Conservation (phyloP, 148 eudicot genomes). For the Spergularia marina region DNA sequence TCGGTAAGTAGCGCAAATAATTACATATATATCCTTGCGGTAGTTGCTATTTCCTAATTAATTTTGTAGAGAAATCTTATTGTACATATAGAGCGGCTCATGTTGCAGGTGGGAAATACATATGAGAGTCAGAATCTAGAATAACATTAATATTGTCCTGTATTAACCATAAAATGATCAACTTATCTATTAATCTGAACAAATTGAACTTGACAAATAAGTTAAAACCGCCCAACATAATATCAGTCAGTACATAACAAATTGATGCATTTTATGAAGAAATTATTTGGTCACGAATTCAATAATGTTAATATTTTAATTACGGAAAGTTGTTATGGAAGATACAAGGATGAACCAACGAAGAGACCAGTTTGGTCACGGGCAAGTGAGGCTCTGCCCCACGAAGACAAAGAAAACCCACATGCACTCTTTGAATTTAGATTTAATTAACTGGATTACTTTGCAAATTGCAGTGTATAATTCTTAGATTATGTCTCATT, state of each 20-base stretch:
- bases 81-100: too few relatives aligned
- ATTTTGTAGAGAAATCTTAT: too few relatives aligned
- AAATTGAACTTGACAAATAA: slow-evolving; percentile 1
- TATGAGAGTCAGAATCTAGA: too few relatives aligned
- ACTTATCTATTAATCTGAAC: neutral
- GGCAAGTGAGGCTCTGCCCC: neutral
- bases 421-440: neutral
- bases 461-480: neutral
- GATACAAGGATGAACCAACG: too few relatives aligned
- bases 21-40: too few relatives aligned
- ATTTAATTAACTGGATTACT: neutral
- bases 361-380: neutral
- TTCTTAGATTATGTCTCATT: too few relatives aligned
- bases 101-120: too few relatives aligned
- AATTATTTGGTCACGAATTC: neutral
- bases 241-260: too few relatives aligned
- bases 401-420: slow-evolving; percentile 10
- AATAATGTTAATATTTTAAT: neutral
- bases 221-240: neutral
- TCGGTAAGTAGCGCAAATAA: neutral
- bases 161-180: slow-evolving; percentile 2
- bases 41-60: too few relatives aligned
- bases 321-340: neutral
- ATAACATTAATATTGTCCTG: neutral
- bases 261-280: neutral